A percentile compares a stretch with the other conserved stretches of the same genome.
Evolutionary conservation across 495 filamentous ascomycete genomes (phyloP).

Genomic region (Polyplosphaeria fusca): DNA sequence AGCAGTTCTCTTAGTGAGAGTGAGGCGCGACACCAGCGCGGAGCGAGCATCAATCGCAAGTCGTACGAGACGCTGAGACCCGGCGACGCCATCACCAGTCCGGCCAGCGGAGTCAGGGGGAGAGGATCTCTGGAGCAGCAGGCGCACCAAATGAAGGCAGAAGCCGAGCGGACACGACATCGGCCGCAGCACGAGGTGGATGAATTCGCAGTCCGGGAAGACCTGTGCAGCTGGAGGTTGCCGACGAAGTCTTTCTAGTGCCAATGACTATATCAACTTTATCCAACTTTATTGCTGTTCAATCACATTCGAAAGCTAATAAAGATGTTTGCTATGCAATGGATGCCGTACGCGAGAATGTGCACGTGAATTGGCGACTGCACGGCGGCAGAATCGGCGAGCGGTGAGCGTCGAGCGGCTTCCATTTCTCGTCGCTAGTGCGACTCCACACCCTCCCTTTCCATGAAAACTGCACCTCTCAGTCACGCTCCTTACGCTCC

Average conservation of each 20-base stretch:
- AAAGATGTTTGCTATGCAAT: too few relatives aligned
- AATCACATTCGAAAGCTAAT: background rate
- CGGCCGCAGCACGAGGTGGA: constrained; percentile 40
- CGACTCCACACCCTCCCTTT: too few relatives aligned
- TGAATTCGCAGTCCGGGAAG: constrained; percentile 44
- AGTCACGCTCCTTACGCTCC: too few relatives aligned
- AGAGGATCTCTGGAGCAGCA: constrained; percentile 39
- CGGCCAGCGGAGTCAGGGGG: constrained; percentile 21
- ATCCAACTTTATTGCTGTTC: constrained; percentile 3
- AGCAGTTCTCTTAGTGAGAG: constrained; percentile 30
- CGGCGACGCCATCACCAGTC: constrained; percentile 10
- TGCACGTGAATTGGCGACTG: background rate
- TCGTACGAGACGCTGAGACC: constrained; percentile 33
- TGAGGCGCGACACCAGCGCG: constrained; percentile 22
- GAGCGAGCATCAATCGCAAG: constrained; percentile 13
- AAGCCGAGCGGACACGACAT: constrained; percentile 25
- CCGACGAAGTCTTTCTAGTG: too few relatives aligned
- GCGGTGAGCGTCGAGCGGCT: too few relatives aligned
- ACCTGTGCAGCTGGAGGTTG: constrained; percentile 45
- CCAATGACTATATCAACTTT: too few relatives aligned
- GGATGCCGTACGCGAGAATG: too few relatives aligned
- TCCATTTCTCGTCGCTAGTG: background rate
- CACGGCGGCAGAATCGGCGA: too few relatives aligned
- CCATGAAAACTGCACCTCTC: too few relatives aligned
- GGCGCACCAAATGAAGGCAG: constrained; percentile 36